phyloP scores from a whole-genome alignment of 495 filamentous ascomycete genomes.

The Chlorociboria aeruginascens region DNA sequence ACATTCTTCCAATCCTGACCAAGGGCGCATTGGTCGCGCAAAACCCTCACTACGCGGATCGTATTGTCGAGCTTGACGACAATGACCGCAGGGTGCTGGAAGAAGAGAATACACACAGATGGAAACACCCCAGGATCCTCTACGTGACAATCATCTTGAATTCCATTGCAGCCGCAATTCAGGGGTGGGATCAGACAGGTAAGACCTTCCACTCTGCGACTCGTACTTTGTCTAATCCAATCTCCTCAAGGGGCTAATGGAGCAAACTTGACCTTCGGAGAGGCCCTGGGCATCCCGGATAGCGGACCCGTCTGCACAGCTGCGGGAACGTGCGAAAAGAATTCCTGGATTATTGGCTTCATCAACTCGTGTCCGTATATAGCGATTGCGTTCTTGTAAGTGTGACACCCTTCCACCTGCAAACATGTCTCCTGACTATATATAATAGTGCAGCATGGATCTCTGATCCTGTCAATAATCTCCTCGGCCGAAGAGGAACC shows the following conservation, averaged over 20 bases:
- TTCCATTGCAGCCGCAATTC: slow-evolving; percentile 49
- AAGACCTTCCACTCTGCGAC: slow-evolving; percentile 9
- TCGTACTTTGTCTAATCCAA: neutral
- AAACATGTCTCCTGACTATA: slow-evolving; percentile 1
- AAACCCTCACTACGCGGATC: slow-evolving; percentile 41
- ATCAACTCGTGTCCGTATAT: slow-evolving; percentile 44
- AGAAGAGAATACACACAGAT: slow-evolving; percentile 49
- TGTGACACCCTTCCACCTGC: slow-evolving; percentile 20
- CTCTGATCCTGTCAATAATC: slow-evolving; percentile 58
- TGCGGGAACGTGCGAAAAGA: slow-evolving; percentile 22
- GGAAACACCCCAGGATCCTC: slow-evolving; percentile 49
- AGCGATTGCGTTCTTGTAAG: slow-evolving; percentile 33
- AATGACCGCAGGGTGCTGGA: slow-evolving; percentile 39
- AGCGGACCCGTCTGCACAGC: slow-evolving; percentile 13
- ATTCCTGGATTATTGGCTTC: slow-evolving; percentile 50
- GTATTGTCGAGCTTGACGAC: slow-evolving; percentile 43
- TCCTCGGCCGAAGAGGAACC: slow-evolving; percentile 50
- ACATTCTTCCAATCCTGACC: slow-evolving; percentile 36
- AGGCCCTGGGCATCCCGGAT: slow-evolving; percentile 21
- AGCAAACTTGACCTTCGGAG: slow-evolving; percentile 12
- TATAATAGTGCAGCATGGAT: slow-evolving; percentile 34
- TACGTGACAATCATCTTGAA: slow-evolving; percentile 61
- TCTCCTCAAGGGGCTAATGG: slow-evolving; percentile 9
- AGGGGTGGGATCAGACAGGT: slow-evolving; percentile 18
- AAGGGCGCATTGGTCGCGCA: slow-evolving; percentile 57